Evolutionary conservation across 2,329 filamentous ascomycete genomes (phyloP).

Genomic region (Alternaria dauci): DNA sequence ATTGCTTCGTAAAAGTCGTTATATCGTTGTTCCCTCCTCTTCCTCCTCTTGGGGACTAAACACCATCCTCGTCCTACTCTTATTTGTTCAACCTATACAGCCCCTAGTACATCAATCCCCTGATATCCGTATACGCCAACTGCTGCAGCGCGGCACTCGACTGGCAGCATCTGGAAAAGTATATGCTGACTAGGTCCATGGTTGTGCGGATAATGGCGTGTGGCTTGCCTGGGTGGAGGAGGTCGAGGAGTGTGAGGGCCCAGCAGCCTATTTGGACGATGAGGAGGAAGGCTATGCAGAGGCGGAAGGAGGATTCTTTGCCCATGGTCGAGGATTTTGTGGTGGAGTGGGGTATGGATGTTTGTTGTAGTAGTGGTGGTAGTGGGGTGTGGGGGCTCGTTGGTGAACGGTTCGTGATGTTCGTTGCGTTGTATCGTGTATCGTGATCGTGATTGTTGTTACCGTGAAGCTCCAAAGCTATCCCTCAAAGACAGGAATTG

Average conservation of each 20-base stretch:
- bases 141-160: constrained; percentile 25
- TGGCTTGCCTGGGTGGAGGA: constrained; percentile 41
- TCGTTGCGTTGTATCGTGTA: neutral
- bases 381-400: neutral
- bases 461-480: neutral
- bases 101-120: constrained; percentile 12
- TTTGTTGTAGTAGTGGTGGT: neutral
- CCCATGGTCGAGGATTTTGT: constrained; percentile 25
- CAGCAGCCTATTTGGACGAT: constrained; percentile 43
- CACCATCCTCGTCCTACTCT: neutral
- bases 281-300: constrained; percentile 42
- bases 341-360: neutral
- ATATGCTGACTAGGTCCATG: constrained; percentile 22
- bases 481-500: neutral
- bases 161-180: constrained; percentile 15
- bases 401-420: neutral
- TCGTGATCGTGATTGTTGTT: neutral
- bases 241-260: constrained; percentile 42
- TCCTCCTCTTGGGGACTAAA: neutral
- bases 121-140: constrained; percentile 26
- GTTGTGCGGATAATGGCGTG: constrained; percentile 32
- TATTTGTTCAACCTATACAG: too few species aligned
- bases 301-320: constrained; percentile 39
- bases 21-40: neutral
- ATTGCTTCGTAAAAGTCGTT: neutral